Conservation (phyloP, 768 basidiomycete genomes). For the Amanita exitialis region DNA sequence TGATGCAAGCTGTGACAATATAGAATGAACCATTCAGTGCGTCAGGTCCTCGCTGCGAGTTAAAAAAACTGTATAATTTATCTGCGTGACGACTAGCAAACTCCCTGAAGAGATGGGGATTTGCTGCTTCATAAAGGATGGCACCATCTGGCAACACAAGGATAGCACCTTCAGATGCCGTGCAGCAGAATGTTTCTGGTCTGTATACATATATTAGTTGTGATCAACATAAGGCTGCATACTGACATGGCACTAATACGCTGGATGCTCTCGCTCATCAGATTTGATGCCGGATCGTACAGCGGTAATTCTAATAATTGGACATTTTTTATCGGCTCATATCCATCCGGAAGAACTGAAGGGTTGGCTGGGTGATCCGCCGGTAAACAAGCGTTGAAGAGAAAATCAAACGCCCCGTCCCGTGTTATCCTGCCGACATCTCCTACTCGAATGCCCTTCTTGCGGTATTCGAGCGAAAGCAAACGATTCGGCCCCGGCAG, state of each 20-base stretch:
- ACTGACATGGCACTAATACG: background rate
- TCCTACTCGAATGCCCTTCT: too few species aligned
- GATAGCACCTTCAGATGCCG: constrained; percentile 9
- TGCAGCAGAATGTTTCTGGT: background rate
- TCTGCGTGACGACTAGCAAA: constrained; percentile 10
- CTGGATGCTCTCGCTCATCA: background rate
- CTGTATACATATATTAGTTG: background rate
- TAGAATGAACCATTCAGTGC: constrained; percentile 11
- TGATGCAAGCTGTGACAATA: constrained; percentile 15
- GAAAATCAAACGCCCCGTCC: background rate
- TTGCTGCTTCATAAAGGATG: constrained; percentile 2
- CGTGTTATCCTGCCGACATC: too few species aligned
- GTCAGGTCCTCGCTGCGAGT: constrained; percentile 1
- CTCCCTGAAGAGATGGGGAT: background rate
- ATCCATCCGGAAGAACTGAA: constrained; percentile 17
- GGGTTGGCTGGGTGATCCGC: constrained; percentile 15
- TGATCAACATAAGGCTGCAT: background rate
- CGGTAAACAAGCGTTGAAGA: constrained; percentile 20
- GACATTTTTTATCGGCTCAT: constrained; percentile 6
- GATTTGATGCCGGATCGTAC: background rate
- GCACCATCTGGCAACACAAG: constrained; percentile 12
- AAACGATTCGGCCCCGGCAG: too few species aligned
- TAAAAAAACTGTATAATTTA: constrained; percentile 11
- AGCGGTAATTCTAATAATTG: background rate
- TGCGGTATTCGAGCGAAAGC: too few species aligned